Evolutionary conservation across 2,329 filamentous ascomycete genomes (phyloP), one percentile per base, ranked within the genome.

Genomic region (Pestalotiopsis sp.): DNA sequence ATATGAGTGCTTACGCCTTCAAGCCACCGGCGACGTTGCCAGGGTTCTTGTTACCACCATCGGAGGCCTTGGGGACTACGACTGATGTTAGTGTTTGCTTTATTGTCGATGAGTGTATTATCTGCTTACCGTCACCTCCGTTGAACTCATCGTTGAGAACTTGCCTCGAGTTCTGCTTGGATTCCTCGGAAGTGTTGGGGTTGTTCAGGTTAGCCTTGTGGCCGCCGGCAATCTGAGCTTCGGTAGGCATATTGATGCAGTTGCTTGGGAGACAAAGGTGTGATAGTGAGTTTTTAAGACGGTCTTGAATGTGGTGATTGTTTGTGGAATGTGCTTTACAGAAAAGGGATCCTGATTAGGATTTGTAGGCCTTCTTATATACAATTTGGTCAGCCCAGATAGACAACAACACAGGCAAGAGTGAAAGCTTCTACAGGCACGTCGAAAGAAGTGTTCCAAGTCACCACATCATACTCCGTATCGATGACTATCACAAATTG

Each of bases 131-230:
- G 65, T 82, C 75, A 2, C 80, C 80, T 3, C 81, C 81, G 67
- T 83, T 81, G 71, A 84, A 83, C 72, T 86, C 80, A 39, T 86
- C 81, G 36, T 88, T 81, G 66, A 89, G 84, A 9, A 88, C 79
- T 52, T 85, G 76, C 69, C 81, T 82, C 68, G 86, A 88, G 79
- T 87, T 82, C 75, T 88, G 75, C 82, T 89, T 89, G 69, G 86
- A 79, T 76, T 87, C 85, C 65, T 87, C 75, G 0, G 86, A 88
- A 67, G 82, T 84, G 77, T 87, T 86, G 72, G 86, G 85, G 80
- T 88, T 89, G 77, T 84, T 84, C 70, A 89, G 73, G 75, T 83
- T 86, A 69, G 86, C 87, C 83, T 90, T 89, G 83, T 89, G 87
- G 77, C 87, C 87, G 69, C 84, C 85, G 72, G 85, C 83, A 71